Percentiles rank a stretch among this genome's conserved stretches.
phyloP scores from a whole-genome alignment of 2,329 filamentous ascomycete species.

The Chrysoporthe austroafricana region DNA sequence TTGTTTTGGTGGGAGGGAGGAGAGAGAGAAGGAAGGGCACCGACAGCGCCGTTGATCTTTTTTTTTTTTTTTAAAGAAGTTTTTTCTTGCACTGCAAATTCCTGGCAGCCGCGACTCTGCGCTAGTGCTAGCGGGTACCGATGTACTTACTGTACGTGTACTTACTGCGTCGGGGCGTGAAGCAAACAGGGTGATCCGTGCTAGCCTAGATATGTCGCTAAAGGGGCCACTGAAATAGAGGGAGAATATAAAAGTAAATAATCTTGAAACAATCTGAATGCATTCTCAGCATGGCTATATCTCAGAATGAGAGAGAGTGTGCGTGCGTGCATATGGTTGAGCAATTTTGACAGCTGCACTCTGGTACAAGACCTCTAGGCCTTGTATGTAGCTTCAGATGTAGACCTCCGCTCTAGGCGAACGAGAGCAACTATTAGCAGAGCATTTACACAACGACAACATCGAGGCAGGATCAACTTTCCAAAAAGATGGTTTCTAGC shows the following conservation, averaged over 20 bases:
- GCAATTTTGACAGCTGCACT: neutral
- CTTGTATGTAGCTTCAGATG: neutral
- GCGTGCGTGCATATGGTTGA: neutral
- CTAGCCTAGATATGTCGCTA: neutral
- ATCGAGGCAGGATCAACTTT: neutral
- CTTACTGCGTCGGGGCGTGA: neutral
- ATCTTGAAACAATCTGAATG: neutral
- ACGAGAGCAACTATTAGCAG: neutral
- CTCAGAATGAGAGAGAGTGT: neutral
- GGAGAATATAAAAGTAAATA: neutral
- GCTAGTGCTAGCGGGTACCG: neutral
- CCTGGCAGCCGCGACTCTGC: conserved; percentile 19
- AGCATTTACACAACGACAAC: neutral
- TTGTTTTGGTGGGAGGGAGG: conserved; percentile 43
- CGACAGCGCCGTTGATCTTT: conserved; percentile 18
- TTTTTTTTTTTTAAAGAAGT: conserved; percentile 22
- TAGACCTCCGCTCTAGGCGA: neutral
- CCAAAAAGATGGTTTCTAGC: too few relatives aligned
- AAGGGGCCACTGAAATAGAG: neutral
- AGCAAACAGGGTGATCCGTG: neutral
- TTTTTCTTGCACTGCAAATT: conserved; percentile 24
- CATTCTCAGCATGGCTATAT: neutral
- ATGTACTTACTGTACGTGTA: conserved; percentile 1
- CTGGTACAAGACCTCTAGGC: neutral
- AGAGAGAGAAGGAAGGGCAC: conserved; percentile 39